Conservation (phyloP, 208 protist species). For the Leishmania martiniquensis region DNA sequence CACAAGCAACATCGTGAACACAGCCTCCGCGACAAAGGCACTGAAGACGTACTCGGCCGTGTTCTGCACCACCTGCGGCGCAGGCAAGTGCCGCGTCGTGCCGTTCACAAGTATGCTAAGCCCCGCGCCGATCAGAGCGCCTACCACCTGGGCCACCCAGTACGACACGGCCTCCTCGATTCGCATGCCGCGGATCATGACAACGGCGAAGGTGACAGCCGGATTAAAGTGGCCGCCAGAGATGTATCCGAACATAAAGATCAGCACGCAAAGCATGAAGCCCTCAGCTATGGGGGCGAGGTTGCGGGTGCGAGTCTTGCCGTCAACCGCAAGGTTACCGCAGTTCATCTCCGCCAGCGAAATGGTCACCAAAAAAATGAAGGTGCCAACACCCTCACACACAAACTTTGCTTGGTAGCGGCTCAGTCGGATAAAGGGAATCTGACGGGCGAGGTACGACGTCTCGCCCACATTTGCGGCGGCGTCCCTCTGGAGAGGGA, state of each 20-base stretch:
- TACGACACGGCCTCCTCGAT: slow-evolving; percentile 80
- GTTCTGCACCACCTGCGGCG: slow-evolving; percentile 75
- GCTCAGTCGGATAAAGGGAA: slow-evolving; percentile 58
- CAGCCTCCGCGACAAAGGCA: slow-evolving; percentile 63
- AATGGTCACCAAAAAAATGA: slow-evolving; percentile 79
- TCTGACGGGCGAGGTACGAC: slow-evolving; percentile 54
- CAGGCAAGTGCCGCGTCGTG: slow-evolving; percentile 66
- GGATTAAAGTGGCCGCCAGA: slow-evolving; percentile 87
- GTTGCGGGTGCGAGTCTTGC: slow-evolving; percentile 69
- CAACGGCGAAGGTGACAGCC: slow-evolving; percentile 70
- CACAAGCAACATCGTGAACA: slow-evolving; percentile 77
- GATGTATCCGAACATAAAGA: slow-evolving; percentile 88
- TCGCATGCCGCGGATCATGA: slow-evolving; percentile 68
- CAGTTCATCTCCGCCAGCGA: slow-evolving; percentile 80
- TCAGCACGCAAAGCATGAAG: slow-evolving; percentile 77
- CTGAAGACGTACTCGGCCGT: slow-evolving; percentile 65
- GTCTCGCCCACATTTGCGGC: slow-evolving; percentile 21
- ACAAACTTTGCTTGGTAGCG: slow-evolving; percentile 67
- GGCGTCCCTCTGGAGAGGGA: slow-evolving; percentile 18
- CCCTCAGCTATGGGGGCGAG: slow-evolving; percentile 81
- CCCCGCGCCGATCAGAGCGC: slow-evolving; percentile 59
- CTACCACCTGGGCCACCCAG: slow-evolving; percentile 83
- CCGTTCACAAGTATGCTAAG: slow-evolving; percentile 66
- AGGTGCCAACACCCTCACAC: slow-evolving; percentile 74
- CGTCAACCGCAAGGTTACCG: slow-evolving; percentile 63